A percentile compares a stretch with the other conserved stretches of the same genome.
phyloP scores from a whole-genome alignment of 2,329 filamentous ascomycete species.

The Aspergillus ustus region DNA sequence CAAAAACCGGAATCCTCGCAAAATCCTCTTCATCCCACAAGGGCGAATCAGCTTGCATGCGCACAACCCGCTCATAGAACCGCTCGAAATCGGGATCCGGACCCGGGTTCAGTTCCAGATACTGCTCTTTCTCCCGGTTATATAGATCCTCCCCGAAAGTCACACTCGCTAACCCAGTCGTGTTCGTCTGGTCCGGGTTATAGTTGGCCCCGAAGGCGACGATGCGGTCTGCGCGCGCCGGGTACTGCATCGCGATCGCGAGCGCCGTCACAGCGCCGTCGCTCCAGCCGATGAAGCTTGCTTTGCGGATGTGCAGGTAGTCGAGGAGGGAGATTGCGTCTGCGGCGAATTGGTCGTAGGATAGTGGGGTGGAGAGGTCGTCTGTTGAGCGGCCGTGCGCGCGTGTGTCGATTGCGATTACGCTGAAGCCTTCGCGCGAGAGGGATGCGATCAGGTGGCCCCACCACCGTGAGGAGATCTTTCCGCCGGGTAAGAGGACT shows the following conservation, averaged over 20 bases:
- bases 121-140: neutral
- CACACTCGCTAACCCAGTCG: neutral
- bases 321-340: neutral
- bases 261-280: neutral
- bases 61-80: neutral
- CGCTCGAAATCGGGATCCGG: neutral
- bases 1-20: neutral
- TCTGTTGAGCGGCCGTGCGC: neutral
- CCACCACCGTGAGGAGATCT: neutral
- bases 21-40: neutral
- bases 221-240: neutral
- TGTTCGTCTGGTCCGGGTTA: neutral
- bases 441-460: neutral
- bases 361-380: neutral
- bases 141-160: neutral
- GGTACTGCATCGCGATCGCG: neutral
- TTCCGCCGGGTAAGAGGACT: neutral
- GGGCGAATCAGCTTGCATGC: neutral
- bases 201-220: neutral
- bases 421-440: neutral
- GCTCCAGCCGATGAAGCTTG: conserved; percentile 1
- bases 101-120: neutral
- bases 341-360: neutral
- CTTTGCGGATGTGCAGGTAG: neutral
- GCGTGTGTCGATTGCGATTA: neutral